Percentiles rank a stretch among this genome's conserved stretches.
Evolutionary conservation across 495 filamentous ascomycete species (phyloP).

Genomic region (Neurospora cerealis): DNA sequence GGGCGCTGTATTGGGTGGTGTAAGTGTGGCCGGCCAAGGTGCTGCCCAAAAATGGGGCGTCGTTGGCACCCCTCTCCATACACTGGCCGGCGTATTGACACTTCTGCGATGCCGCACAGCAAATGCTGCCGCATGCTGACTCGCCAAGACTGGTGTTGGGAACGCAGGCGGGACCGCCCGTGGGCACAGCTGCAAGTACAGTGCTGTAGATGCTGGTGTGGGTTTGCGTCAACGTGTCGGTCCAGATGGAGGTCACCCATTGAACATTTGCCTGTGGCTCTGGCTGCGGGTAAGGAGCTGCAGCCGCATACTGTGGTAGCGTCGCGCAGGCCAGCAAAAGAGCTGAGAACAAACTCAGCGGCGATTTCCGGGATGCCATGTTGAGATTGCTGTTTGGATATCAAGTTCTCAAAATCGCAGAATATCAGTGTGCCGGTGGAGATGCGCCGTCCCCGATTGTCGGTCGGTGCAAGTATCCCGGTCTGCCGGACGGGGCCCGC

Average conservation of each 20-base stretch:
- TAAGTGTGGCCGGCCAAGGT: slow-evolving; percentile 21
- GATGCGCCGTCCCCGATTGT: neutral
- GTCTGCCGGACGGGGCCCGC: neutral
- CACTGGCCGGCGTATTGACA: slow-evolving; percentile 48
- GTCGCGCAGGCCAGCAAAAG: slow-evolving; percentile 17
- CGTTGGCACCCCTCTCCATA: slow-evolving; percentile 7
- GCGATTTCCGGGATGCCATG: slow-evolving; percentile 5
- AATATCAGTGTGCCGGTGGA: neutral
- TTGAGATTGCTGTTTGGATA: neutral
- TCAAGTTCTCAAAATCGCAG: neutral
- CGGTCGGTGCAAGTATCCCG: neutral
- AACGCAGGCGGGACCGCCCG: slow-evolving; percentile 44
- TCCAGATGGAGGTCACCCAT: slow-evolving; percentile 50
- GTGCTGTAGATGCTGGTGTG: slow-evolving; percentile 56
- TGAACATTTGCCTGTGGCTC: slow-evolving; percentile 26
- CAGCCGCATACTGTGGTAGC: slow-evolving; percentile 23
- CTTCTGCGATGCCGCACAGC: slow-evolving; percentile 63
- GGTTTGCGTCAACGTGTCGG: slow-evolving; percentile 60
- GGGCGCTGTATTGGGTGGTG: slow-evolving; percentile 45
- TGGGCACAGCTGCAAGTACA: slow-evolving; percentile 27
- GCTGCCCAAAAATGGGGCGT: slow-evolving; percentile 21
- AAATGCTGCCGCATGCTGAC: slow-evolving; percentile 59
- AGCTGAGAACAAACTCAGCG: slow-evolving; percentile 12
- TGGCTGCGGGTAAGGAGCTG: slow-evolving; percentile 31
- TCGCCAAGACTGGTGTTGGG: slow-evolving; percentile 43